Evolutionary conservation across 257 asterid genomes (phyloP).

Genomic region (Ilex asprella): DNA sequence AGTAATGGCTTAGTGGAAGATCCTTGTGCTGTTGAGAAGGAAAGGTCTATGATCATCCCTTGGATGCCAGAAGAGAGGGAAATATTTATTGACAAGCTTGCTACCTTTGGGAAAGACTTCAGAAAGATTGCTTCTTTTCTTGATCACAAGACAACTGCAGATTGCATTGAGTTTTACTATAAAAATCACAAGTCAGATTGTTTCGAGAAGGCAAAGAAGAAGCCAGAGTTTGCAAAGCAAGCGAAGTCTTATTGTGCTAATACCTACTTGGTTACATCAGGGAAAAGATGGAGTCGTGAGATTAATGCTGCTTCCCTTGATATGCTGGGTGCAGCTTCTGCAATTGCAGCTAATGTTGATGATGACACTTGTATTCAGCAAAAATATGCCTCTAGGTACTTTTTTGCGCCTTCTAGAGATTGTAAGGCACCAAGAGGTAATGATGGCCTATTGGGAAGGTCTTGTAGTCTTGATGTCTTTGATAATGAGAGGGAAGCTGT

Average conservation of each 20-base stretch:
- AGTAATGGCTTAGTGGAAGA: slow-evolving; percentile 79
- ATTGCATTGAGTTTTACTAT: slow-evolving; percentile 90
- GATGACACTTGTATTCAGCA: slow-evolving; percentile 37
- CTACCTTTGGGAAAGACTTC: slow-evolving; percentile 72
- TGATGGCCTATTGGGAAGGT: slow-evolving; percentile 37
- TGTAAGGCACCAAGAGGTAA: slow-evolving; percentile 31
- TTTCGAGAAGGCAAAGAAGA: slow-evolving; percentile 61
- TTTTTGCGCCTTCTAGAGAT: slow-evolving; percentile 34
- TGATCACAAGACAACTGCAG: slow-evolving; percentile 72
- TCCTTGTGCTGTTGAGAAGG: slow-evolving; percentile 73
- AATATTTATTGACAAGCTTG: slow-evolving; percentile 69
- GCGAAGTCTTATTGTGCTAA: slow-evolving; percentile 40
- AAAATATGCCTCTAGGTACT: slow-evolving; percentile 35
- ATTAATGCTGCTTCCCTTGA: slow-evolving; percentile 71
- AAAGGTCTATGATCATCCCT: slow-evolving; percentile 58
- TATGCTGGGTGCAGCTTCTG: slow-evolving; percentile 78
- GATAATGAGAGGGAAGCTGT: slow-evolving; percentile 62
- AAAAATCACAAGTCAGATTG: slow-evolving; percentile 84
- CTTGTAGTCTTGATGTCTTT: slow-evolving; percentile 48
- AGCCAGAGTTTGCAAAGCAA: slow-evolving; percentile 48
- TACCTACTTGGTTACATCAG: slow-evolving; percentile 64
- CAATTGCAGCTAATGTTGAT: slow-evolving; percentile 52
- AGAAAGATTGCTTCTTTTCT: slow-evolving; percentile 69
- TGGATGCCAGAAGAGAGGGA: slow-evolving; percentile 78
- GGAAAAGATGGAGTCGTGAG: slow-evolving; percentile 79